Evolutionary conservation across 192 early-diverging fungal genomes (phyloP).

Genomic region (Entomortierella parvispora): DNA sequence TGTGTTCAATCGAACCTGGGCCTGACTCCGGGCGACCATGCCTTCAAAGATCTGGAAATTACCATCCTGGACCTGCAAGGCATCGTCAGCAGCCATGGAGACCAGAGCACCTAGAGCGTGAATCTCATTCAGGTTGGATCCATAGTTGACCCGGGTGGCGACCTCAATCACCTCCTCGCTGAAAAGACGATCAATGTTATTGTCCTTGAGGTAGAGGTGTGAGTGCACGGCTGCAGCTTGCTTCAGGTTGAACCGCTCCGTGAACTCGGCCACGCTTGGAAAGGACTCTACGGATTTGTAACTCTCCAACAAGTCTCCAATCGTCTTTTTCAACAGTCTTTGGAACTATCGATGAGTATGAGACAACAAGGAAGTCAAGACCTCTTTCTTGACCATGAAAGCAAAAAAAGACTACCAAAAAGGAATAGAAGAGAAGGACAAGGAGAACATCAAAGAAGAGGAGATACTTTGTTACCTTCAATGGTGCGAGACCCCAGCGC

Average conservation of each 20-base stretch:
- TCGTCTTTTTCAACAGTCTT: constrained; percentile 21
- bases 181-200: constrained; percentile 52
- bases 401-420: not conserved
- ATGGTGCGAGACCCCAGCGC: constrained; percentile 56
- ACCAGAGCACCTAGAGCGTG: constrained; percentile 69
- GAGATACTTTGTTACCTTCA: too few species aligned
- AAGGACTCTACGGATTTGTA: constrained; percentile 54
- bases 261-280: constrained; percentile 35
- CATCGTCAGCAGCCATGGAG: constrained; percentile 60
- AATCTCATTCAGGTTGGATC: constrained; percentile 62
- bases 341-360: constrained; percentile 26
- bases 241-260: constrained; percentile 34
- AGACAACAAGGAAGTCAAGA: too few species aligned
- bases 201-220: constrained; percentile 44
- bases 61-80: constrained; percentile 60
- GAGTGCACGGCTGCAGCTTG: constrained; percentile 38
- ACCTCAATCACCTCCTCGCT: constrained; percentile 64
- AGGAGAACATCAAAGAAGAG: too few species aligned
- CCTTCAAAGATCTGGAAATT: constrained; percentile 72
- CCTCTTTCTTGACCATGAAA: too few species aligned
- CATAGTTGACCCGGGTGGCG: constrained; percentile 73
- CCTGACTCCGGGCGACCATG: constrained; percentile 55
- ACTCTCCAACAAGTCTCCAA: constrained; percentile 34
- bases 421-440: not conserved
- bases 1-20: constrained; percentile 59